Conservation (phyloP, 2,329 filamentous ascomycete genomes). For the Sporothrix euskadiensis region DNA sequence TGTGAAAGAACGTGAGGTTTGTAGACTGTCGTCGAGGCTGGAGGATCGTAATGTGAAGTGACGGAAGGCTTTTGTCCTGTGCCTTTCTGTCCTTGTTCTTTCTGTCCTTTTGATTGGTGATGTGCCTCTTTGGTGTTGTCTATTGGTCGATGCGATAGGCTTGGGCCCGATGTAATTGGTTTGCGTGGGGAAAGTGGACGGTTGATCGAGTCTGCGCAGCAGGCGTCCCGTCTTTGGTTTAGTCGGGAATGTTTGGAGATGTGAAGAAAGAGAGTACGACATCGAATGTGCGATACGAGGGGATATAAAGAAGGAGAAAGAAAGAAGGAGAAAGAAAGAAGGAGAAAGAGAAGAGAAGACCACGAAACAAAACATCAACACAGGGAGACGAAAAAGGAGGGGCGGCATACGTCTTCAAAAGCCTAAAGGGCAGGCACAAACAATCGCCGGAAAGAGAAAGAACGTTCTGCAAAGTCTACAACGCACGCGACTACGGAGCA, state of each 20-base stretch:
- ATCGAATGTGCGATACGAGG: not conserved
- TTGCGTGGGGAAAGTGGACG: not conserved
- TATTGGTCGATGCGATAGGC: not conserved
- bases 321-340: not conserved
- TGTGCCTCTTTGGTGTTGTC: not conserved
- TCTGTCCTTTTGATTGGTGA: not conserved
- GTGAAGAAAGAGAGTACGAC: not conserved
- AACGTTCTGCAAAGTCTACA: not conserved
- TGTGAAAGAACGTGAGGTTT: not conserved
- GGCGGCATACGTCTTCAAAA: not conserved
- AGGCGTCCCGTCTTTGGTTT: not conserved
- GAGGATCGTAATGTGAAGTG: too few species aligned
- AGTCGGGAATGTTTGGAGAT: not conserved
- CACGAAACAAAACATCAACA: slow-evolving; percentile 11
- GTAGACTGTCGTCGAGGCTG: not conserved
- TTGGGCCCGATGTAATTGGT: not conserved
- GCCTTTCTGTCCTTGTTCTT: not conserved
- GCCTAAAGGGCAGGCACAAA: not conserved
- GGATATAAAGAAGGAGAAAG: not conserved
- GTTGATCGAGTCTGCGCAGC: slow-evolving; percentile 3
- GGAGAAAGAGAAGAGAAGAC: not conserved
- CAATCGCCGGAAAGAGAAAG: slow-evolving; percentile 9
- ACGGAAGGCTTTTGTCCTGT: not conserved
- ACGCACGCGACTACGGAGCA: slow-evolving; percentile 8
- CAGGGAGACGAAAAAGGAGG: not conserved